A percentile compares a stretch with the other conserved stretches of the same genome.
phyloP scores from a whole-genome alignment of 2,329 filamentous ascomycete species.

The Daldinia sp. region DNA sequence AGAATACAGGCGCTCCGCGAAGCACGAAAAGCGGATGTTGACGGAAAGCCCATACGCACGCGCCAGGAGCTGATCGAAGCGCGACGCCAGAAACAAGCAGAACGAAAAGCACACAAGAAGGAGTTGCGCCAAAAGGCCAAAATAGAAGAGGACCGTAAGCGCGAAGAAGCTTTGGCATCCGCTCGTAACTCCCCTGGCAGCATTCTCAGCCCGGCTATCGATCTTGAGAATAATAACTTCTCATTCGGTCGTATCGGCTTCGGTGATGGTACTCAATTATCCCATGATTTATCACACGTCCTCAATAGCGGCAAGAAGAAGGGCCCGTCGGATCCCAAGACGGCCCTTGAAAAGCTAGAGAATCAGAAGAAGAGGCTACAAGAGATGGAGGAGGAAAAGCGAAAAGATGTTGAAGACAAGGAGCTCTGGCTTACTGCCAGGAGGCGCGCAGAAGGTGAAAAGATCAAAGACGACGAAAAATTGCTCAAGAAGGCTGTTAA shows the following conservation, averaged over 20 bases:
- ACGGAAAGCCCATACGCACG: conserved; percentile 83
- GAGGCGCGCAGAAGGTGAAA: conserved; percentile 87
- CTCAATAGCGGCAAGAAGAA: conserved; percentile 77
- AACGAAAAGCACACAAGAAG: conserved; percentile 89
- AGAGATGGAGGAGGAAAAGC: conserved; percentile 79
- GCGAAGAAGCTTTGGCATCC: conserved; percentile 67
- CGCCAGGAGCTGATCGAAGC: conserved; percentile 92
- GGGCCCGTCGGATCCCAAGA: conserved; percentile 84
- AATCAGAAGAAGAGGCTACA: conserved; percentile 84
- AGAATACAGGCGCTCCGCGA: conserved; percentile 86
- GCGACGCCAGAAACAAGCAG: conserved; percentile 84
- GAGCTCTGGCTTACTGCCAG: conserved; percentile 93
- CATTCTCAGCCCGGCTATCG: conserved; percentile 64
- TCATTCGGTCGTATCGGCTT: conserved; percentile 94
- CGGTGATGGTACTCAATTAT: conserved; percentile 81
- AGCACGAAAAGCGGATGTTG: conserved; percentile 85
- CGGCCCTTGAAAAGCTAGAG: conserved; percentile 84
- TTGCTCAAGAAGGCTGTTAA: conserved; percentile 94
- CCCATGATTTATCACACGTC: conserved; percentile 70
- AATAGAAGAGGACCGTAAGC: conserved; percentile 76
- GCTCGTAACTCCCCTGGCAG: conserved; percentile 67
- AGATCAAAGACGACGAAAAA: conserved; percentile 84
- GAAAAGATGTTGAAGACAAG: conserved; percentile 88
- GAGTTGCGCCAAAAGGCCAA: conserved; percentile 79
- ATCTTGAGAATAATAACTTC: conserved; percentile 71